Base-by-base conservation (phyloP, 306 rosid genomes). In the Prunus mume region DNA sequence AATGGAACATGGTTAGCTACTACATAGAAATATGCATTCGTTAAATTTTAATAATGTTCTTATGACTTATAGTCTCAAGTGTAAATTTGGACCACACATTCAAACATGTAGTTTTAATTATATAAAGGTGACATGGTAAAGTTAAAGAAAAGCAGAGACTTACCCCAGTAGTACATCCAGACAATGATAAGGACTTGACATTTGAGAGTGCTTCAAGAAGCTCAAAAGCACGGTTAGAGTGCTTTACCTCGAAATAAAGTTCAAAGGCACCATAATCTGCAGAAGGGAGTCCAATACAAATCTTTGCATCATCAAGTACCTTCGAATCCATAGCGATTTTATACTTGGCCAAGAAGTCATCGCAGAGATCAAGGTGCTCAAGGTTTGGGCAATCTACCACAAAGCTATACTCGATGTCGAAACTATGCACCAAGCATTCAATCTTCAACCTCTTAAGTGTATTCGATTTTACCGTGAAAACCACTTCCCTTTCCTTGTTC, bases 341-440 rank as follows among this genome's bases (percentile, higher is more conserved):
- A 24, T 56, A 72, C 68, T 72, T 72, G 76, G 68, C 76, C 68
- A 56, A 72, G 43, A 72, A 72, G 18, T 58, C 76, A 22, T 57
- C 67, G 43, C 13, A 45, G 43, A 72, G 38, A 17, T 56, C 68
- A 13, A 57, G 66, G 18, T 10, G 25, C 32, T 72, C 18, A 6
- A 57, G 55, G 41, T 72, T 72, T 5, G 56, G 76, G 76, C 55
- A 72, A 24, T 57, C 24, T 28, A 57, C n/a, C 67, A 22, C 76
- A 20, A 57, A 72, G 41, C 14, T 57, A 19, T 15, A 41, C 17
- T 43, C 55, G 6, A 72, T 56, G 2, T 58, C 65, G 11, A 38
- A 14, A 7, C 34, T 57, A 22, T 4, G 67, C 14, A 19, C 55
- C 41, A 24, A 4, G 24, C 17, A 38, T 15, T 57, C 43, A 24